A percentile compares a stretch with the other conserved stretches of the same genome.
phyloP scores from a whole-genome alignment of 352 stramenopile genomes.

The Thalassiosira sp. region DNA sequence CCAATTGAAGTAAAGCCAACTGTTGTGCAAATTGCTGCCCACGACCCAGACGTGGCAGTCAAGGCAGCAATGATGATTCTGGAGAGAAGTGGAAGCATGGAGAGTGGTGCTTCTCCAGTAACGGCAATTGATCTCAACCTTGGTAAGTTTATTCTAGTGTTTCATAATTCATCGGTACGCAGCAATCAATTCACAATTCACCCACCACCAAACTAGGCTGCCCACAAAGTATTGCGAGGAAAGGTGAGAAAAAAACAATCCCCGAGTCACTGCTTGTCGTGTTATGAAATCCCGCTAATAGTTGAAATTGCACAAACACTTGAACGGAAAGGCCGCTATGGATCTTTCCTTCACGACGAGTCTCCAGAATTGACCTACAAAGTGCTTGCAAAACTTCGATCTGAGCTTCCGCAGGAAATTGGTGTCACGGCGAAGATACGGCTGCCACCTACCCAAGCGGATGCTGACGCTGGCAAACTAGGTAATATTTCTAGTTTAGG shows the following conservation, averaged over 20 bases:
- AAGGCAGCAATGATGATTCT: constrained; percentile 68
- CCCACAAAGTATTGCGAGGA: constrained; percentile 92
- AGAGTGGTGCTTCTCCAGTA: constrained; percentile 30
- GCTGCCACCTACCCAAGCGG: constrained; percentile 53
- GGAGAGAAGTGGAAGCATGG: constrained; percentile 40
- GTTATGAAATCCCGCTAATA: too few relatives aligned
- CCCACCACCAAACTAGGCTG: constrained; percentile 84
- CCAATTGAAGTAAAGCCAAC: constrained; percentile 49
- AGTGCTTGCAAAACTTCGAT: constrained; percentile 74
- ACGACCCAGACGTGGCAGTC: constrained; percentile 63
- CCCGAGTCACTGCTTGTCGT: too few relatives aligned
- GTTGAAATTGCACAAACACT: too few relatives aligned
- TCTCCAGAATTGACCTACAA: constrained; percentile 86
- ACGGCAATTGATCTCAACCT: constrained; percentile 61
- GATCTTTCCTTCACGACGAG: constrained; percentile 92
- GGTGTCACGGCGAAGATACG: constrained; percentile 79
- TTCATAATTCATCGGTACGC: constrained; percentile 24
- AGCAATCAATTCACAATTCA: constrained; percentile 73
- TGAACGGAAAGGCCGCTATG: constrained; percentile 90
- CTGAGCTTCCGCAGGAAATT: constrained; percentile 41
- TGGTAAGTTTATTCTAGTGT: constrained; percentile 46
- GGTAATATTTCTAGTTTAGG: constrained; percentile 21
- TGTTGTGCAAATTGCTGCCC: constrained; percentile 78
- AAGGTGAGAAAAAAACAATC: too few relatives aligned
- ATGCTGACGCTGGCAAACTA: constrained; percentile 39